Base-by-base conservation (phyloP, 1,284 basidiomycete genomes). In the Vanrija sp. region DNA sequence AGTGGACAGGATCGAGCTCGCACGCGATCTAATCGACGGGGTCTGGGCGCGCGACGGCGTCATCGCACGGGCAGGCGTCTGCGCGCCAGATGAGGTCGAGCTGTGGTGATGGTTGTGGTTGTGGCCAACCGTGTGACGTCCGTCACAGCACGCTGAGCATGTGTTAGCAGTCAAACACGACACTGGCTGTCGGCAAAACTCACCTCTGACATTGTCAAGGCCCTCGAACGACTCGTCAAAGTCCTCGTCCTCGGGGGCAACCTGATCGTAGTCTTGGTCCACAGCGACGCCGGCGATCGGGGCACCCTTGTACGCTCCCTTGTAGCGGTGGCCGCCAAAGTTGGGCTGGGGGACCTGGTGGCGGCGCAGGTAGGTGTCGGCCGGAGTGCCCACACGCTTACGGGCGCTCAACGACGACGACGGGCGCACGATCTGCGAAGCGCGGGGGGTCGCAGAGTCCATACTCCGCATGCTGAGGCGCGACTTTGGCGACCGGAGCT, bases 151-250 rank as follows among this genome's bases (percentile, higher is more conserved):
- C 2, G 92, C 92, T 47, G 54, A 4, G 12, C 5, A 8, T 9
- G 4, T 19, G 14, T n/a, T 48, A 37, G 44, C 45, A 39, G 3
- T 38, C 27, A 36, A 25, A 16, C 8, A 15, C 45, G 20, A 1
- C 25, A n/a, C 20, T 39, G 70, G 31, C 91, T 83, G 5, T 5
- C 24, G 9, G 5, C 4, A 25, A 25, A 4, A 31, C 31, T 31
- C 31, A 31, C 31, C 31, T 31, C 31, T 31, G 23, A 95, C 91
- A 66, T 96, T 95, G 75, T 97, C 94, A 44, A 98, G 71, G 0
- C 93, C 95, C 66, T 98, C 94, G 69, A 85, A 98, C 2, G 84
- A 89, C 47, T 86, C 85, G 60, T 91, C 89, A 9, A 84, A 86
- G 65, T 85, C 78, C 19, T 82, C 82, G 41, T 85, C 86, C 57